phyloP scores from a whole-genome alignment of 192 early-diverging fungal genomes.

The Jimgerdemannia lactiflua region DNA sequence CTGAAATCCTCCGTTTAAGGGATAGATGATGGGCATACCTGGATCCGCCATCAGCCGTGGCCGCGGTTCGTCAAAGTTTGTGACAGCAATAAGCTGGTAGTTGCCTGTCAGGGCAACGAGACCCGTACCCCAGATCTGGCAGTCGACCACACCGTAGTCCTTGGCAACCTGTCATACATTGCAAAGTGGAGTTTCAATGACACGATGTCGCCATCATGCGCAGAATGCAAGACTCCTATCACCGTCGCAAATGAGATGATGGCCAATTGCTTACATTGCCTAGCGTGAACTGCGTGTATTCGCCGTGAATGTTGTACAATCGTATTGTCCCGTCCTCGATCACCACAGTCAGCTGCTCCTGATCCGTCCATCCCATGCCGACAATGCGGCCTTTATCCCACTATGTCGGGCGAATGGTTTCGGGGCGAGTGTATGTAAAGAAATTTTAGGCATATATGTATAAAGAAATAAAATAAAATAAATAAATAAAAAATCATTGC shows the following conservation, averaged over 20 bases:
- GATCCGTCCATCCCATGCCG: slow-evolving; percentile 89
- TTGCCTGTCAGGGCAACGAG: slow-evolving; percentile 89
- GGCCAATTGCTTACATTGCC: slow-evolving; percentile 54
- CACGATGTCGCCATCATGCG: background rate
- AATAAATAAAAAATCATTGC: background rate
- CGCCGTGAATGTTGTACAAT: slow-evolving; percentile 81
- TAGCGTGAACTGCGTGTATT: slow-evolving; percentile 74
- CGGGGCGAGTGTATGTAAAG: no score
- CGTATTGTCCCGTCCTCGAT: slow-evolving; percentile 82
- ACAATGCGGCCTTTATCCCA: slow-evolving; percentile 91
- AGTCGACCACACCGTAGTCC: slow-evolving; percentile 78
- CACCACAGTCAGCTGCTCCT: slow-evolving; percentile 85
- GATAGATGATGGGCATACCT: slow-evolving; percentile 25
- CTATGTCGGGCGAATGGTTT: slow-evolving; percentile 21
- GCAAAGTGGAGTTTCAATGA: background rate
- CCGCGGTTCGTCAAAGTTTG: slow-evolving; percentile 83
- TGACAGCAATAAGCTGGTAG: slow-evolving; percentile 77
- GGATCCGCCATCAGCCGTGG: slow-evolving; percentile 74
- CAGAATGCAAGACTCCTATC: background rate
- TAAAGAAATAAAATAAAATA: background rate
- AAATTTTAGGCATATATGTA: background rate
- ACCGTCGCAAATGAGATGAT: background rate
- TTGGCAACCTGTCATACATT: slow-evolving; percentile 61
- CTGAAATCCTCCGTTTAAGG: background rate
- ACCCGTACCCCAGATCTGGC: slow-evolving; percentile 88